Evolutionary conservation across 352 stramenopile genomes (phyloP).

Genomic region (Globisporangium okanoganense): DNA sequence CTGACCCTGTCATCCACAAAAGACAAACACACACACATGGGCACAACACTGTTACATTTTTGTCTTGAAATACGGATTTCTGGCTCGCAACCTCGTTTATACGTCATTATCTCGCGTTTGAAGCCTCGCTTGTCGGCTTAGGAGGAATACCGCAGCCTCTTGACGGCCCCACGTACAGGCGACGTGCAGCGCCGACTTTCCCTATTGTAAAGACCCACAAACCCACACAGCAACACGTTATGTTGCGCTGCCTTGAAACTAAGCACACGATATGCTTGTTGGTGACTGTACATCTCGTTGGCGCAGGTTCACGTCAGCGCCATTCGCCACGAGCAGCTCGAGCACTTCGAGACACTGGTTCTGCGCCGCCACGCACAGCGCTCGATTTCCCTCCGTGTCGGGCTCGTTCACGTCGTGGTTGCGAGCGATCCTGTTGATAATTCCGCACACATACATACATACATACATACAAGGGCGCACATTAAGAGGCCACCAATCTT

Average conservation of each 20-base stretch:
- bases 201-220: slow-evolving; percentile 18
- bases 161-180: slow-evolving; percentile 53
- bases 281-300: slow-evolving; percentile 33
- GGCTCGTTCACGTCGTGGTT: slow-evolving; percentile 37
- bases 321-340: slow-evolving; percentile 38
- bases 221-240: not conserved
- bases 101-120: slow-evolving; percentile 31
- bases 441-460: not conserved
- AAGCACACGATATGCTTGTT: not conserved
- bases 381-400: slow-evolving; percentile 46
- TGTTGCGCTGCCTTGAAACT: not conserved
- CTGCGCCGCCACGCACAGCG: slow-evolving; percentile 49
- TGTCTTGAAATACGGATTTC: not conserved
- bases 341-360: slow-evolving; percentile 60
- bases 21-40: no score
- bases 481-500: no score
- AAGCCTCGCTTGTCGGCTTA: slow-evolving; percentile 27
- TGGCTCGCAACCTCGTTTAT: not conserved
- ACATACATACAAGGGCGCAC: not conserved
- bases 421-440: slow-evolving; percentile 38
- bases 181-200: slow-evolving; percentile 45
- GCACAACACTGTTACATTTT: not conserved
- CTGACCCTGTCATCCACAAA: slow-evolving; percentile 31
- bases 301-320: slow-evolving; percentile 32
- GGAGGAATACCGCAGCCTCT: slow-evolving; percentile 34